Percentiles rank a stretch among this genome's conserved stretches.
These are phyloP conservation scores for Pichia thaimueangensis DNA, from an alignment of 805 yeast genomes.

Conservation along the genomic window DNA sequence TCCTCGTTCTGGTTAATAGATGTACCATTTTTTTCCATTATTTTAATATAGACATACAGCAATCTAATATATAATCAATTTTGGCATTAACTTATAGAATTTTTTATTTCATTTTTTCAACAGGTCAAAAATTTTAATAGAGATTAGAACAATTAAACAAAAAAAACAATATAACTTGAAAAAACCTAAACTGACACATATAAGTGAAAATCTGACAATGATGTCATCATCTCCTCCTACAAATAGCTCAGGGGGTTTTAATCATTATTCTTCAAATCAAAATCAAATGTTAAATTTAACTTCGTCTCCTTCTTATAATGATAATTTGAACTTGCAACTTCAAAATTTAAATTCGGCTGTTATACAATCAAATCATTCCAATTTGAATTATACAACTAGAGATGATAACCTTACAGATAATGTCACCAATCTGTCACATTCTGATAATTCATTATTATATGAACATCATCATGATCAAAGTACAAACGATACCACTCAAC, in stretches of 20 bases:
- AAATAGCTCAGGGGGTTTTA: constrained; percentile 17
- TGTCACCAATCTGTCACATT: neutral
- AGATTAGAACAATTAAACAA: too few species aligned
- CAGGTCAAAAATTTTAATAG: too few species aligned
- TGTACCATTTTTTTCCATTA: too few species aligned
- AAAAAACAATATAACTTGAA: too few species aligned
- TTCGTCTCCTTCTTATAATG: constrained; percentile 22
- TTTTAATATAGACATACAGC: too few species aligned
- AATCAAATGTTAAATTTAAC: constrained; percentile 15
- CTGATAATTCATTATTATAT: constrained; percentile 4
- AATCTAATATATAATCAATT: too few species aligned
- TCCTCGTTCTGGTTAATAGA: too few species aligned
- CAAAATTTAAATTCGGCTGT: constrained; percentile 14
- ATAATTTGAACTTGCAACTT: constrained; percentile 18
- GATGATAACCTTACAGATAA: neutral
- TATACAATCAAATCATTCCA: neutral
- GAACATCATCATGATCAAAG: constrained; percentile 4
- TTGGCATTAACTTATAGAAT: too few species aligned
- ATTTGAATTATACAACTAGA: constrained; percentile 7
- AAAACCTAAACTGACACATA: too few species aligned
- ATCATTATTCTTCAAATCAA: constrained; percentile 13
- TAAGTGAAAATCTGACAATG: constrained; percentile 16
- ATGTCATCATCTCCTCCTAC: constrained; percentile 34
- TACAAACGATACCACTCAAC: constrained; percentile 1
- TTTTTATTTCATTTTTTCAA: too few species aligned